Conservation (phyloP, 176 grass and related monocot species). For the Eragrostis curvula region DNA sequence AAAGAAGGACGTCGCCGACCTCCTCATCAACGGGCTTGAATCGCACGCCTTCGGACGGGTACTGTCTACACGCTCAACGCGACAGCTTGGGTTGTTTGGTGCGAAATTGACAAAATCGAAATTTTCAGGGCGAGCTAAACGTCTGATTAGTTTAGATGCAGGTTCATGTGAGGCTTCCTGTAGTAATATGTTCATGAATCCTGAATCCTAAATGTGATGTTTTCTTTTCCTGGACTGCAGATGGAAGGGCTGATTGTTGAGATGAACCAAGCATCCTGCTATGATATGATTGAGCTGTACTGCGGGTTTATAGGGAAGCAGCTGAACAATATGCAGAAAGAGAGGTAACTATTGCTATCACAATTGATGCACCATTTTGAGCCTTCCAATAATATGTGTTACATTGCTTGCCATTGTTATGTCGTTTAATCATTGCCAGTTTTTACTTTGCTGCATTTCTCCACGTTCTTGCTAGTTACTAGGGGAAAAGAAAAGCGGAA, state of each 20-base stretch:
- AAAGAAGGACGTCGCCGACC: conserved; percentile 90
- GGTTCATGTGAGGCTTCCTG: neutral
- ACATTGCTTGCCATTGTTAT: neutral
- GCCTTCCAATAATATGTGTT: neutral
- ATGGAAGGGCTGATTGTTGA: conserved; percentile 73
- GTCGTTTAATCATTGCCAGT: conserved; percentile 1
- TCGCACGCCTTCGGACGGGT: conserved; percentile 82
- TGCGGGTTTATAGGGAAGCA: conserved; percentile 72
- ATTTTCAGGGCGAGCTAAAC: neutral
- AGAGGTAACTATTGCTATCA: conserved; percentile 59
- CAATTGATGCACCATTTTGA: conserved; percentile 12
- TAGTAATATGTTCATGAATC: conserved; percentile 1
- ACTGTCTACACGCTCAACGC: conserved; percentile 20
- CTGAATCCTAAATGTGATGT: neutral
- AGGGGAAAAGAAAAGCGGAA: neutral
- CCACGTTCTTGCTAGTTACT: neutral
- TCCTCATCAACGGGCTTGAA: conserved; percentile 67
- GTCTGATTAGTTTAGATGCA: neutral
- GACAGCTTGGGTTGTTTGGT: neutral
- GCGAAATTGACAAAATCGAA: neutral
- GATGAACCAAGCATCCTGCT: conserved; percentile 80
- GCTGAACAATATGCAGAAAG: conserved; percentile 77
- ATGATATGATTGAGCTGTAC: conserved; percentile 84
- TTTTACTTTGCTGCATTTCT: conserved; percentile 15
- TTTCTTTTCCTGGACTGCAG: conserved; percentile 38